These are phyloP conservation scores for Huntiella omanensis DNA, from an alignment of 2,329 filamentous ascomycete species.

Conservation along the genomic window DNA sequence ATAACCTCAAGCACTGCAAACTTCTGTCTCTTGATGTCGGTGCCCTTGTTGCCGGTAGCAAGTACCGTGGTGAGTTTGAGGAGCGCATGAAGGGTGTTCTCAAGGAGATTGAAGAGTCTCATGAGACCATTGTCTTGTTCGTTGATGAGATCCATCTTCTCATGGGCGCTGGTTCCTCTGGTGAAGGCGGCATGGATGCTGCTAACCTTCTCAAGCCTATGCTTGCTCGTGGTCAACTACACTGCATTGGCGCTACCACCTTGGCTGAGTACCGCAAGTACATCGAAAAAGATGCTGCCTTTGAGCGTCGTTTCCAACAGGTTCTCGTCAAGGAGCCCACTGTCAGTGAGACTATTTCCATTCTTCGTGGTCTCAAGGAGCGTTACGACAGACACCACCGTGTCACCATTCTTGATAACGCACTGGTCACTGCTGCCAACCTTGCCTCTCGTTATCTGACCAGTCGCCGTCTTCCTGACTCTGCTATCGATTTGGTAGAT, in stretches of 20 bases:
- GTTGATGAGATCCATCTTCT: conserved; percentile 97
- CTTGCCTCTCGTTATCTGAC: conserved; percentile 89
- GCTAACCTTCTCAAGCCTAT: conserved; percentile 96
- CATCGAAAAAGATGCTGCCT: conserved; percentile 95
- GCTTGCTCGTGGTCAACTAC: conserved; percentile 86
- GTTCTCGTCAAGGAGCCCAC: conserved; percentile 89
- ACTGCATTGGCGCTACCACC: conserved; percentile 95
- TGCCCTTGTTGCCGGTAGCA: conserved; percentile 87
- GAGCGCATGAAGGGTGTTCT: conserved; percentile 98
- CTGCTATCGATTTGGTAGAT: conserved; percentile 88
- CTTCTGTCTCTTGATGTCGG: conserved; percentile 90
- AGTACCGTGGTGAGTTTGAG: conserved; percentile 96
- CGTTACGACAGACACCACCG: conserved; percentile 97
- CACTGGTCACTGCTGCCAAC: conserved; percentile 78
- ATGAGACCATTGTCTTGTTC: conserved; percentile 93
- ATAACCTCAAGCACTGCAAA: conserved; percentile 85
- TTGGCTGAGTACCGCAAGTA: conserved; percentile 94
- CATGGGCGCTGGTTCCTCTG: conserved; percentile 89
- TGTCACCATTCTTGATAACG: conserved; percentile 87
- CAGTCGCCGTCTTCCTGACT: conserved; percentile 76
- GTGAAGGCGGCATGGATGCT: conserved; percentile 96
- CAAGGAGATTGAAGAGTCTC: conserved; percentile 87
- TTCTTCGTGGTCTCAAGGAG: conserved; percentile 94
- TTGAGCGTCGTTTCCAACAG: conserved; percentile 96
- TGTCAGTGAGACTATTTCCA: conserved; percentile 81